phyloP scores from a whole-genome alignment of 495 filamentous ascomycete genomes.

The Lasiosphaeria ovina region DNA sequence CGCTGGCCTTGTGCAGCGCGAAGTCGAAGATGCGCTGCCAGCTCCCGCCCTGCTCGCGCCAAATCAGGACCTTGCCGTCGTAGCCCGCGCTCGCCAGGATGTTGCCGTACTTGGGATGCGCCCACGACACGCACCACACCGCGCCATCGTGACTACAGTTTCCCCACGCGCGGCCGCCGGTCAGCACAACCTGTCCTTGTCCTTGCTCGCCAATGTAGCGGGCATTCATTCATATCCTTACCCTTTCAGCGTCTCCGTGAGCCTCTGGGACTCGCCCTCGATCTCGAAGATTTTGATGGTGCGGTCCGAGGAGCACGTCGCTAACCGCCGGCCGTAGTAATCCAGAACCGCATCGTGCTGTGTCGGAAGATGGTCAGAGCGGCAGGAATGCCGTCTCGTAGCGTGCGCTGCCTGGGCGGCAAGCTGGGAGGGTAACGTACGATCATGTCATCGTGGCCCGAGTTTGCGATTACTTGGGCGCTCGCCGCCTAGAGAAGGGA shows the following conservation, averaged over 20 bases:
- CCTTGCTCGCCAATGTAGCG: neutral
- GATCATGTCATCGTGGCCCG: conserved; percentile 97
- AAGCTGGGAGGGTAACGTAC: conserved; percentile 56
- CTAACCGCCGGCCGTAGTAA: conserved; percentile 94
- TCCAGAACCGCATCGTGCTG: conserved; percentile 82
- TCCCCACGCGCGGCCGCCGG: neutral
- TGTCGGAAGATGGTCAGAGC: conserved; percentile 10
- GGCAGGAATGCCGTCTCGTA: neutral
- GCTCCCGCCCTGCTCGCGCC: conserved; percentile 76
- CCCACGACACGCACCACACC: conserved; percentile 96
- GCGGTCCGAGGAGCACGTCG: conserved; percentile 95
- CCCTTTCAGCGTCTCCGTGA: conserved; percentile 94
- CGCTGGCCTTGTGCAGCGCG: conserved; percentile 84
- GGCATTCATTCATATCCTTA: conserved; percentile 38
- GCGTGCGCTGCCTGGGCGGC: neutral
- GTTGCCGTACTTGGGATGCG: conserved; percentile 96
- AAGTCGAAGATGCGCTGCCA: conserved; percentile 89
- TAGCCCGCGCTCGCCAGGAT: conserved; percentile 93
- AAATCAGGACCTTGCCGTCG: conserved; percentile 97
- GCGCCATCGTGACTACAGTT: conserved; percentile 80
- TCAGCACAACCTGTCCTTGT: neutral
- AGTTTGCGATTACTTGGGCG: conserved; percentile 38
- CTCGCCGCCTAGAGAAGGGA: conserved; percentile 25
- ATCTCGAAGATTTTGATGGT: conserved; percentile 99
- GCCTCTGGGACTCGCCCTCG: conserved; percentile 85